Conservation (phyloP, 805 yeast species). For the Metschnikowia lunata region DNA sequence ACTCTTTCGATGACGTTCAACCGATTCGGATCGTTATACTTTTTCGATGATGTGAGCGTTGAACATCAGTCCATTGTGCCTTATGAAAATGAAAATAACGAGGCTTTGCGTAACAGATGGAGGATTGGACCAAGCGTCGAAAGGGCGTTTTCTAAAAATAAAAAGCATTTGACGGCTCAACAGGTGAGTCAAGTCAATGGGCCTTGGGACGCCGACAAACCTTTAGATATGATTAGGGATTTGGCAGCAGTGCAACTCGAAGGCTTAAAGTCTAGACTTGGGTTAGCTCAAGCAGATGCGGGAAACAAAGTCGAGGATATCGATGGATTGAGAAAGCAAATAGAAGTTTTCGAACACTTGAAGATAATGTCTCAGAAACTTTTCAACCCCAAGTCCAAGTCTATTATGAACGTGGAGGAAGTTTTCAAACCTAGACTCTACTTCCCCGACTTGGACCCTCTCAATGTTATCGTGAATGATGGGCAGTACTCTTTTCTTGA, state of each 20-base stretch:
- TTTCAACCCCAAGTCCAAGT: constrained; percentile 48
- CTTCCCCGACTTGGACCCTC: constrained; percentile 85
- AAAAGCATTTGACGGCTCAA: constrained; percentile 47
- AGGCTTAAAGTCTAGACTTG: constrained; percentile 49
- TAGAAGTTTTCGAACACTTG: constrained; percentile 60
- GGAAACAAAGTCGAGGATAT: constrained; percentile 42
- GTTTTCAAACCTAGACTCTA: constrained; percentile 68
- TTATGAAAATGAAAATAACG: constrained; percentile 61
- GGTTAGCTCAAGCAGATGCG: constrained; percentile 52
- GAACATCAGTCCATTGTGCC: constrained; percentile 39
- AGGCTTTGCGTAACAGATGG: constrained; percentile 64
- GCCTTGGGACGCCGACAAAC: constrained; percentile 65
- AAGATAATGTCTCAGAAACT: constrained; percentile 52
- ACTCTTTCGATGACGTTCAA: constrained; percentile 58
- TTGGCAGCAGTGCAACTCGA: constrained; percentile 67
- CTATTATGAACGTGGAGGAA: constrained; percentile 59
- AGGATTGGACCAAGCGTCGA: constrained; percentile 88
- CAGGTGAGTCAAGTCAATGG: constrained; percentile 56
- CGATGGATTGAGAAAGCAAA: constrained; percentile 44
- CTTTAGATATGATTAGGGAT: constrained; percentile 59
- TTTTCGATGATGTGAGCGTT: constrained; percentile 59
- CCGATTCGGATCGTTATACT: constrained; percentile 78
- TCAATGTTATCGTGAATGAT: constrained; percentile 61
- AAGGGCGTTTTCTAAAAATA: constrained; percentile 69
- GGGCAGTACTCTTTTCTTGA: constrained; percentile 58